Evolutionary conservation across 2,329 filamentous ascomycete genomes (phyloP), one percentile per base, ranked within the genome.

Genomic region (Chaetomium sp.): DNA sequence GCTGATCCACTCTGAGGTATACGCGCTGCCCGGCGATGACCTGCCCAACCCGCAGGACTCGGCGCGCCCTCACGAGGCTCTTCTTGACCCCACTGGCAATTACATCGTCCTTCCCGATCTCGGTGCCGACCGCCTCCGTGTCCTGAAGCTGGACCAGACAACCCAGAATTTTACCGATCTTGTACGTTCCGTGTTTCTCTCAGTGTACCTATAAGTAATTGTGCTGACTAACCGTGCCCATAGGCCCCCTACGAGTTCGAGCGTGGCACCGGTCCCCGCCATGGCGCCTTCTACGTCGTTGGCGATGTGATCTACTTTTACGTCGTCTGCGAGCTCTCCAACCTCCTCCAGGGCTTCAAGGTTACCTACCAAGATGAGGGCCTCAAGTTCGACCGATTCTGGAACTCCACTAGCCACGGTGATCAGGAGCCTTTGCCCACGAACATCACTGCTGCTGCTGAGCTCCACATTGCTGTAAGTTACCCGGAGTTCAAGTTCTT

Each of bases 31-130:
- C 6, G 69, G 72, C 4, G 73, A 73, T 0, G 64, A 72, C 37
- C 66, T 71, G 53, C 66, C 71, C 1, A 66, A 69, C 5, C 78
- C 80, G 51, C 82, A 87, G 68, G 73, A 79, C 43, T 72, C 76
- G 6, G 73, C 84, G 2, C 82, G 86, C 65, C 84, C 84, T 14
- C 85, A 88, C 68, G 72, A 86, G 65, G 77, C 80, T n/a, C 67
- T 86, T 51, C 66, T 85, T 37, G 86, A 89, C 66, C 86, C 85
- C 6, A 85, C 81, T 2, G 79, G 78, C 5, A 64, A 74, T n/a
- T 89, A 79, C 67, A 63, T 88, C 34, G 64, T 88, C 7, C 77
- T 83, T 7, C 84, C 85, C 1, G 86, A 89, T 62, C 75, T 91
- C 5, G 82, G 86, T 42, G 76, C 79, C 55, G 86, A 89, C 62